Percentiles rank a stretch among this genome's conserved stretches.
phyloP scores from a whole-genome alignment of 495 filamentous ascomycete genomes.

The Staphylotrichum longicolle region DNA sequence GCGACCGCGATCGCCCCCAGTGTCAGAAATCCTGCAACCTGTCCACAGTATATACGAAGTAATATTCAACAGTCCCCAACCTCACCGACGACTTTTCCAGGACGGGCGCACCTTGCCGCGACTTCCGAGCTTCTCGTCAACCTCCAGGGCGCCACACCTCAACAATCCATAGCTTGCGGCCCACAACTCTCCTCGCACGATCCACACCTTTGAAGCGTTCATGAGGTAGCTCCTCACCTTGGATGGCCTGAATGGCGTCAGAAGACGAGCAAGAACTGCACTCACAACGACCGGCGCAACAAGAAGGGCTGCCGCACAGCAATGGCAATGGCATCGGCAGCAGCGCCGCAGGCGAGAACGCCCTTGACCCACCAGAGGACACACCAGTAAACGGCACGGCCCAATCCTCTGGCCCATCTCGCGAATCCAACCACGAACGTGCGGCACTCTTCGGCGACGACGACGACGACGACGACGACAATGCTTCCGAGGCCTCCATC shows the following conservation, averaged over 20 bases:
- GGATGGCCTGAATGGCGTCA: slow-evolving; percentile 38
- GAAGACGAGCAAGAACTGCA: slow-evolving; percentile 15
- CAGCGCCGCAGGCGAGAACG: not conserved
- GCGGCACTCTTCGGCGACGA: slow-evolving; percentile 18
- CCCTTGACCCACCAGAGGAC: not conserved
- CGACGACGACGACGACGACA: slow-evolving; percentile 17
- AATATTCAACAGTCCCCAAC: not conserved
- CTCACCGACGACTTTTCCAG: not conserved
- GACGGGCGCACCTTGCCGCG: not conserved
- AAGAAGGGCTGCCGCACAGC: not conserved
- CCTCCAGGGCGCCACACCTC: not conserved
- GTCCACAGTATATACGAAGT: not conserved
- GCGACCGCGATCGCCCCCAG: too few species aligned
- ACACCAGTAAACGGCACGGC: not conserved
- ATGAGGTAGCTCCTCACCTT: slow-evolving; percentile 1
- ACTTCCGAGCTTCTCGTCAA: not conserved
- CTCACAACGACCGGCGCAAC: slow-evolving; percentile 8
- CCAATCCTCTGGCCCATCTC: not conserved
- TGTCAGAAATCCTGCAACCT: not conserved
- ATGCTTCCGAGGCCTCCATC: slow-evolving; percentile 10
- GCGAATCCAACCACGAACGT: not conserved
- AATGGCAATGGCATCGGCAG: not conserved
- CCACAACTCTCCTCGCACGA: not conserved
- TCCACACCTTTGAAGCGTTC: not conserved
- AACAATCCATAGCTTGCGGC: not conserved